phyloP scores from a whole-genome alignment of 108 stramenopile species.

The Pelagomonas calceolata region DNA sequence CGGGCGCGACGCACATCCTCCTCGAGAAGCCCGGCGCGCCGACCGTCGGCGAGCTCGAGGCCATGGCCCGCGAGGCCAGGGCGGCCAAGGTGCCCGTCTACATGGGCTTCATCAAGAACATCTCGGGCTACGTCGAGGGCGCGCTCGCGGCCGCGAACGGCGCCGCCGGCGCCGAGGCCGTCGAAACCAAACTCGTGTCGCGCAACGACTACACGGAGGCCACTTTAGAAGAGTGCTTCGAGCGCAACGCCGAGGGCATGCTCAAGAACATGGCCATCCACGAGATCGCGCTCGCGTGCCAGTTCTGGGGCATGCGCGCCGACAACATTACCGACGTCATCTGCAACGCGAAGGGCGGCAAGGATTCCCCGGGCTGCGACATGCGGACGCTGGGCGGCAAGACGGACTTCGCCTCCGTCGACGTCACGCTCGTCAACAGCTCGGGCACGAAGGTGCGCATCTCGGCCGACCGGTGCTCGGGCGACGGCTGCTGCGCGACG shows the following conservation, averaged over 20 bases:
- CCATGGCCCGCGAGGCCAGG: conserved; percentile 47
- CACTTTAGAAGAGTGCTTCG: conserved; percentile 73
- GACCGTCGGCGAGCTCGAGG: conserved; percentile 59
- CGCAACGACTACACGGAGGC: conserved; percentile 70
- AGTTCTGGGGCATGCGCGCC: not conserved
- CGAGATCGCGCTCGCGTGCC: conserved; percentile 25
- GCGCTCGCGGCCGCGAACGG: conserved; percentile 57
- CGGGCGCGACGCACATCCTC: conserved; percentile 58
- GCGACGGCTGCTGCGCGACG: conserved; percentile 4
- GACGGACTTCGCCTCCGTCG: not conserved
- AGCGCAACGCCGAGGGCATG: conserved; percentile 82
- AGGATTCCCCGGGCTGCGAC: not conserved
- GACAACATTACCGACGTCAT: not conserved
- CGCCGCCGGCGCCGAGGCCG: conserved; percentile 44
- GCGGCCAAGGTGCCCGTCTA: conserved; percentile 62
- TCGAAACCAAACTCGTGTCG: conserved; percentile 69
- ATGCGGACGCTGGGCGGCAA: not conserved
- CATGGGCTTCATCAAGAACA: conserved; percentile 87
- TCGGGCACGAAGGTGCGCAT: not conserved
- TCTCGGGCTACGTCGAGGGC: conserved; percentile 77
- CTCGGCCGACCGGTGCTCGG: not conserved
- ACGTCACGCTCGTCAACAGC: not conserved
- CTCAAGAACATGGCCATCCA: conserved; percentile 90
- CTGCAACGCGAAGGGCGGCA: not conserved
- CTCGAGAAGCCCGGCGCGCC: conserved; percentile 84